Percentiles rank a stretch among this genome's conserved stretches.
phyloP scores from a whole-genome alignment of 2,329 filamentous ascomycete genomes.

The Talaromyces sp. region DNA sequence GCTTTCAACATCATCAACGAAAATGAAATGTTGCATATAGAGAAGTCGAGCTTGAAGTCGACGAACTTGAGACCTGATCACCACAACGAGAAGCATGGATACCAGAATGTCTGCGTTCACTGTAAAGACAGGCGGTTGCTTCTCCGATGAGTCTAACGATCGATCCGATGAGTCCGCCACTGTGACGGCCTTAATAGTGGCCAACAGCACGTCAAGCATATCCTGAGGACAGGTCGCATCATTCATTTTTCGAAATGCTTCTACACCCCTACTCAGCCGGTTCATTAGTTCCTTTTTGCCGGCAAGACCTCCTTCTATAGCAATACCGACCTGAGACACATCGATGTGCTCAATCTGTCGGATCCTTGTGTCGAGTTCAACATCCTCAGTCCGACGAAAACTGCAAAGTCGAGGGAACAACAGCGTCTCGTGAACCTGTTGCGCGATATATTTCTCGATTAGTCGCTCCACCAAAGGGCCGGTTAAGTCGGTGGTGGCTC shows the following conservation, averaged over 20 bases:
- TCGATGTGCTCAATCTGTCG: slow-evolving; percentile 91
- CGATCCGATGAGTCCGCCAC: slow-evolving; percentile 52
- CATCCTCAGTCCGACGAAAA: slow-evolving; percentile 75
- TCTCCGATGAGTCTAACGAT: slow-evolving; percentile 47
- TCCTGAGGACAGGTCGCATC: slow-evolving; percentile 77
- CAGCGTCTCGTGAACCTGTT: slow-evolving; percentile 81
- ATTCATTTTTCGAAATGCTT: slow-evolving; percentile 83
- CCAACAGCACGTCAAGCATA: slow-evolving; percentile 77
- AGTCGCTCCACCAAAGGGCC: slow-evolving; percentile 87
- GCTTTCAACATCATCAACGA: slow-evolving; percentile 94
- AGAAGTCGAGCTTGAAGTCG: slow-evolving; percentile 82
- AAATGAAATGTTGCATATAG: slow-evolving; percentile 98
- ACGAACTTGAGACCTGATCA: slow-evolving; percentile 84
- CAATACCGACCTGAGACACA: slow-evolving; percentile 88
- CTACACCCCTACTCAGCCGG: slow-evolving; percentile 73
- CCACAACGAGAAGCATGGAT: slow-evolving; percentile 82
- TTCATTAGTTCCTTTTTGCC: slow-evolving; percentile 79
- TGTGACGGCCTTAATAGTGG: slow-evolving; percentile 80
- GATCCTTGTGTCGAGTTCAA: slow-evolving; percentile 84
- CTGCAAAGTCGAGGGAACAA: slow-evolving; percentile 79
- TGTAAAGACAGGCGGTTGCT: slow-evolving; percentile 56
- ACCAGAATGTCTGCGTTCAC: slow-evolving; percentile 90
- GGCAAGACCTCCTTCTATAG: slow-evolving; percentile 71
- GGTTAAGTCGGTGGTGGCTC: slow-evolving; percentile 88
- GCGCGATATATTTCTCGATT: slow-evolving; percentile 90